These are phyloP conservation scores for Sanghuangporus sanghuang DNA, from an alignment of 1,284 basidiomycete genomes.

Conservation along the genomic window DNA sequence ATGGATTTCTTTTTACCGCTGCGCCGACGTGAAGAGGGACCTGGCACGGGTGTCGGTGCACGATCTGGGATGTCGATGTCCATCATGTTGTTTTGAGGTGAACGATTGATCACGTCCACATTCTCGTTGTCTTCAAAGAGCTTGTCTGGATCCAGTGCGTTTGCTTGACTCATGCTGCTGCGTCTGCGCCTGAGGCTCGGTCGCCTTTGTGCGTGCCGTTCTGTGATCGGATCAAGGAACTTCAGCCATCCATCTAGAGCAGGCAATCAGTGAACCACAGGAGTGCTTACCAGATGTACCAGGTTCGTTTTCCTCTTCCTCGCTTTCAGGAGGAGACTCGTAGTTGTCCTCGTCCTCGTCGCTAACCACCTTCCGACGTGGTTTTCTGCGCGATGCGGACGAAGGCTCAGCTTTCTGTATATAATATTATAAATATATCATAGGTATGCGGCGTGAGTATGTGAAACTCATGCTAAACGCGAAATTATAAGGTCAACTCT, in stretches of 20 bases:
- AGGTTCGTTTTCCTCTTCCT: background rate
- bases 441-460: background rate
- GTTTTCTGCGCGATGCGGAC: background rate
- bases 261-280: background rate
- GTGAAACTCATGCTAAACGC: background rate
- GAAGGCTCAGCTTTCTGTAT: background rate
- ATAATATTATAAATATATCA: background rate
- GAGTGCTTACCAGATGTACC: background rate
- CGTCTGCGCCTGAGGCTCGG: background rate
- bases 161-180: background rate
- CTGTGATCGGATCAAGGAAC: background rate
- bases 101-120: constrained; percentile 15
- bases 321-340: background rate
- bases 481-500: background rate
- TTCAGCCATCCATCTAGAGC: background rate
- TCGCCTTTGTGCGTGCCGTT: background rate
- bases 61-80: background rate
- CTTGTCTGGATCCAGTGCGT: constrained; percentile 4
- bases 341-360: constrained; percentile 2
- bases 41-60: background rate
- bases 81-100: background rate
- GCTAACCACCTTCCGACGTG: background rate
- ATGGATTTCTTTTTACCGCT: constrained; percentile 13
- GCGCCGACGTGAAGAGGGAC: background rate
- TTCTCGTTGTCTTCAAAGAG: constrained; percentile 12